Evolutionary conservation across 164 flowering plant genomes (phyloP).

Genomic region (Nelumbo lutea): DNA sequence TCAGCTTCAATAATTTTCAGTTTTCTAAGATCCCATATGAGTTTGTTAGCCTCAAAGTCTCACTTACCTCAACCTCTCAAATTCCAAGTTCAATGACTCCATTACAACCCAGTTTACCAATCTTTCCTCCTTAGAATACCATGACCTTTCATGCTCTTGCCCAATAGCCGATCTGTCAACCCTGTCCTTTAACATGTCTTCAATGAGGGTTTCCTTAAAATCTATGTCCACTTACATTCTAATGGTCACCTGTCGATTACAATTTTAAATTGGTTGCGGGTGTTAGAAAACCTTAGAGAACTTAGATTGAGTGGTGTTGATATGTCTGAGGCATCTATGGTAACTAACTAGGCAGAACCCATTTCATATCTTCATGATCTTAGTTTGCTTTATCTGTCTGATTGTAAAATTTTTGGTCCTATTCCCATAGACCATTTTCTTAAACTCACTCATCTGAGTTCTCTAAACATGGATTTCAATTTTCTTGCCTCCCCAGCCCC

Average conservation of each 20-base stretch:
- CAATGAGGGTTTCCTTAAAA: background rate
- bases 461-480: conserved; percentile 13
- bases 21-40: conserved; percentile 7
- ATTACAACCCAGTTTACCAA: conserved; percentile 15
- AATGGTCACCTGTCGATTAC: conserved; percentile 4
- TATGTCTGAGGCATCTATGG: conserved; percentile 6
- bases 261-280: conserved; percentile 17
- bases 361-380: conserved; percentile 13
- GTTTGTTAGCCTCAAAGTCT: conserved; percentile 11
- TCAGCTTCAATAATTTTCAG: conserved; percentile 19
- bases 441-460: conserved; percentile 15
- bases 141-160: conserved; percentile 18
- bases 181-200: background rate
- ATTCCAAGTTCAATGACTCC: conserved; percentile 10
- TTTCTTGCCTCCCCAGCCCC: conserved; percentile 12
- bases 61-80: conserved; percentile 12
- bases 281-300: conserved; percentile 10
- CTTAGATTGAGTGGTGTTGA: conserved; percentile 17
- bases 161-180: conserved; percentile 6
- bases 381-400: conserved; percentile 16
- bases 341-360: conserved; percentile 15
- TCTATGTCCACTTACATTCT: background rate
- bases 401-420: conserved; percentile 15
- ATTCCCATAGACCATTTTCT: conserved; percentile 9
- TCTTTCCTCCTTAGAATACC: conserved; percentile 15